These are phyloP conservation scores for Cyathus striatus DNA, from an alignment of 768 basidiomycete species.

Conservation along the genomic window DNA sequence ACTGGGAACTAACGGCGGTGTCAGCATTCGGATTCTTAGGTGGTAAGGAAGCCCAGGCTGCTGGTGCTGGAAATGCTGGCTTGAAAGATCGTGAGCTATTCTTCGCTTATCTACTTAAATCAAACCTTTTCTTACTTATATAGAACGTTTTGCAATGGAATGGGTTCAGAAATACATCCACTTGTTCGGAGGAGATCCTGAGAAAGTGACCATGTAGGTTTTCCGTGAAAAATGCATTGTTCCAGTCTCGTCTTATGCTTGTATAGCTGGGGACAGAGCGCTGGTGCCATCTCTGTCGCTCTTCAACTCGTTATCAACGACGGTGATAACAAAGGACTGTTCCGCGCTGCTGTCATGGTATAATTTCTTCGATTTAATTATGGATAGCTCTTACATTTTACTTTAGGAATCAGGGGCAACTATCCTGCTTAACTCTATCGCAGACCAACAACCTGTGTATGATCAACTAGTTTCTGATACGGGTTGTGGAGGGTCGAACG, in stretches of 20 bases:
- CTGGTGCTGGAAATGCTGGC: conserved; percentile 50
- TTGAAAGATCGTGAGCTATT: conserved; percentile 48
- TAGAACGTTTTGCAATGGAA: conserved; percentile 41
- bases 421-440: too few species aligned
- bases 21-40: conserved; percentile 39
- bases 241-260: too few species aligned
- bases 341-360: conserved; percentile 15
- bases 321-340: conserved; percentile 11
- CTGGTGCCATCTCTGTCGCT: conserved; percentile 14
- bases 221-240: neutral
- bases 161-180: conserved; percentile 53
- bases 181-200: conserved; percentile 48
- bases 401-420: too few species aligned
- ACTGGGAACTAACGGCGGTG: neutral
- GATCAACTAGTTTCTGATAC: conserved; percentile 24
- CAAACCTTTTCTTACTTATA: neutral
- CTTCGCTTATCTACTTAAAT: conserved; percentile 25
- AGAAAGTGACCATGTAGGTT: conserved; percentile 36
- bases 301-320: conserved; percentile 11
- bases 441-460: conserved; percentile 17
- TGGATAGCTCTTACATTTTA: neutral
- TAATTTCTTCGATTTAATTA: too few species aligned
- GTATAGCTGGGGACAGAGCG: conserved; percentile 19
- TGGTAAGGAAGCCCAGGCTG: conserved; percentile 36
- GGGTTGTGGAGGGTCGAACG: conserved; percentile 17